phyloP scores from a whole-genome alignment of 1,284 basidiomycete species.

The Leccinum ponderosum region DNA sequence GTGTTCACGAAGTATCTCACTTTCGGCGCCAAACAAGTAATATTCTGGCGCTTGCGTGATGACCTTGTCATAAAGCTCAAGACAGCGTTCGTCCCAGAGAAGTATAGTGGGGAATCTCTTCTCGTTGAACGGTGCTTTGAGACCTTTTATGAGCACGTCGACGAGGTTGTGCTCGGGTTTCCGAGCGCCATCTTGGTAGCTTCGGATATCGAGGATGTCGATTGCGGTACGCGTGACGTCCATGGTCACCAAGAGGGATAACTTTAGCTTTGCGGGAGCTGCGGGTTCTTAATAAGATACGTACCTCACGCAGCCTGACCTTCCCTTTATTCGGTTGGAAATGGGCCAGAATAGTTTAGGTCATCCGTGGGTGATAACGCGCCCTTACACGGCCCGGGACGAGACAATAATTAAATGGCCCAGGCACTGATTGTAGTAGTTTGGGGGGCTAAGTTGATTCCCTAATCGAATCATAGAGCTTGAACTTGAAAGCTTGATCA shows the following conservation, averaged over 20 bases:
- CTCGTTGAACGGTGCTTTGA: slow-evolving; percentile 53
- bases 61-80: slow-evolving; percentile 82
- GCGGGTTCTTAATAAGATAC: neutral
- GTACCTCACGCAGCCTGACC: neutral
- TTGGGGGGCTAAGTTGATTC: no score
- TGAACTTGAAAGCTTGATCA: no score
- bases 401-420: no score
- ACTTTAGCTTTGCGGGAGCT: neutral
- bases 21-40: slow-evolving; percentile 82
- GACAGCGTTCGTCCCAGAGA: slow-evolving; percentile 84
- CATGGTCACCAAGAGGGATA: slow-evolving; percentile 13
- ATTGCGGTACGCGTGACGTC: slow-evolving; percentile 21
- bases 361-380: no score
- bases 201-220: slow-evolving; percentile 28
- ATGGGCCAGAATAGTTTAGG: no score
- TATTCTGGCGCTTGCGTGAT: slow-evolving; percentile 84
- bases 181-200: slow-evolving; percentile 4
- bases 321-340: neutral
- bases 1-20: slow-evolving; percentile 63
- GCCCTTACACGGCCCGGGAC: no score
- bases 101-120: slow-evolving; percentile 83
- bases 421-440: no score
- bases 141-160: slow-evolving; percentile 53
- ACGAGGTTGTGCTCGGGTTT: slow-evolving; percentile 36
- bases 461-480: no score